Evolutionary conservation across 805 yeast genomes (phyloP).

Genomic region (Kregervanrija delftensis): DNA sequence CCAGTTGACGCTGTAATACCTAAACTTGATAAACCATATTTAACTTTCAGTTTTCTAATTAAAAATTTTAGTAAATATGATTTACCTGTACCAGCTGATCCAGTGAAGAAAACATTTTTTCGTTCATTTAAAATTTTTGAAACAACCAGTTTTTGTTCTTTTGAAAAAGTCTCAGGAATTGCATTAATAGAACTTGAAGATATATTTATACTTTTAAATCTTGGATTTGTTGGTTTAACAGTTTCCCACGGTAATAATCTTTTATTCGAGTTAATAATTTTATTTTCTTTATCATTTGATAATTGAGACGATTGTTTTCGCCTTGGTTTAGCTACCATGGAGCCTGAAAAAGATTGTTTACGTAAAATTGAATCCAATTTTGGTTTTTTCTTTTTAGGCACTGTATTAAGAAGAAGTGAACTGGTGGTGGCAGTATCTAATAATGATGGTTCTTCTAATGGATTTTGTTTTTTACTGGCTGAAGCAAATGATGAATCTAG

Average conservation of each 20-base stretch:
- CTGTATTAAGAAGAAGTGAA: too few relatives aligned
- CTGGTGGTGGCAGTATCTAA: too few relatives aligned
- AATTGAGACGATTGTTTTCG: not conserved
- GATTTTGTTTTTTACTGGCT: too few relatives aligned
- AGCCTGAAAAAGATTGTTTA: constrained; percentile 5
- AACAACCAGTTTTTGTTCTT: constrained; percentile 37
- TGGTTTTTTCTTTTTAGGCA: too few relatives aligned
- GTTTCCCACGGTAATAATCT: too few relatives aligned
- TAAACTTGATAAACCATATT: constrained; percentile 43
- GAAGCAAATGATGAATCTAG: too few relatives aligned
- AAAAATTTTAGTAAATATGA: constrained; percentile 61
- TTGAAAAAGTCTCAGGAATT: not conserved
- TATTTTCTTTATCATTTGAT: too few relatives aligned
- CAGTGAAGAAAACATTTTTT: constrained; percentile 64
- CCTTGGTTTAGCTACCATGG: not conserved
- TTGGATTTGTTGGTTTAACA: not conserved
- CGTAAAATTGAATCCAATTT: not conserved
- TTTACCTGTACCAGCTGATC: constrained; percentile 87
- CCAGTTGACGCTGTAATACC: constrained; percentile 97
- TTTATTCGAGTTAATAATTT: too few relatives aligned
- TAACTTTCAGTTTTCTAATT: constrained; percentile 42
- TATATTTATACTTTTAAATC: not conserved
- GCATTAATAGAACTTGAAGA: not conserved
- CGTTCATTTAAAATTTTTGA: constrained; percentile 44
- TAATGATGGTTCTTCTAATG: too few relatives aligned